Percentiles rank a stretch among this genome's conserved stretches.
Evolutionary conservation across 2,329 filamentous ascomycete species (phyloP).

Genomic region (Arachnopeziza araneosa): DNA sequence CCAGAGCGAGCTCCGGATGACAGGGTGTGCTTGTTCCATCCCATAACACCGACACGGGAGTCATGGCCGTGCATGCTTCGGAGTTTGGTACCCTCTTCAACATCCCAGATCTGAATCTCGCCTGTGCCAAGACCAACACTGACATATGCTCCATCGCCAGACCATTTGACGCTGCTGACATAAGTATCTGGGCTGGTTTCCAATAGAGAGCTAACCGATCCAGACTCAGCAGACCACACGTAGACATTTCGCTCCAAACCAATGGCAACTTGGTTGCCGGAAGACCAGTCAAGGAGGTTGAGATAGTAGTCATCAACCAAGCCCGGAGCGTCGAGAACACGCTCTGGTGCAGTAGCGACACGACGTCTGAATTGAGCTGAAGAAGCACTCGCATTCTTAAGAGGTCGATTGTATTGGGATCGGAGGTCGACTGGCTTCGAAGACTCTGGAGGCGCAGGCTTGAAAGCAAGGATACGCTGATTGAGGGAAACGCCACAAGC

Average conservation of each 20-base stretch:
- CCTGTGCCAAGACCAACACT: slow-evolving; percentile 90
- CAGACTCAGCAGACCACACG: slow-evolving; percentile 95
- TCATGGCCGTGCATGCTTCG: slow-evolving; percentile 99
- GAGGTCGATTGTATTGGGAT: slow-evolving; percentile 94
- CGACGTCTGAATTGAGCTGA: slow-evolving; percentile 86
- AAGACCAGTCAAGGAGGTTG: slow-evolving; percentile 97
- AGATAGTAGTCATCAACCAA: slow-evolving; percentile 99
- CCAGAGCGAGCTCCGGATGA: slow-evolving; percentile 93
- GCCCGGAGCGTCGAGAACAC: slow-evolving; percentile 91
- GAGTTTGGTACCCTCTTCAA: slow-evolving; percentile 89
- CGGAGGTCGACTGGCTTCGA: slow-evolving; percentile 97
- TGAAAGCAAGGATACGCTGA: slow-evolving; percentile 95
- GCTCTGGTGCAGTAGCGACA: slow-evolving; percentile 90
- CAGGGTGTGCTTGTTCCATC: slow-evolving; percentile 97
- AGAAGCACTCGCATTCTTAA: slow-evolving; percentile 68
- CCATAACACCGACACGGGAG: slow-evolving; percentile 94
- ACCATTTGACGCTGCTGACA: slow-evolving; percentile 98
- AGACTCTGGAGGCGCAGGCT: slow-evolving; percentile 95
- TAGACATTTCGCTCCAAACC: slow-evolving; percentile 96
- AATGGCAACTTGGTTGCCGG: slow-evolving; percentile 95
- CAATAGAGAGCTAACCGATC: slow-evolving; percentile 79
- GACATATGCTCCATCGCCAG: slow-evolving; percentile 92
- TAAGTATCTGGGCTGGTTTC: slow-evolving; percentile 90
- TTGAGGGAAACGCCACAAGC: slow-evolving; percentile 91
- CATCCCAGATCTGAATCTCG: slow-evolving; percentile 99